Percentiles rank a stretch among this genome's conserved stretches.
Evolutionary conservation across 129 eudicot species (phyloP).

Genomic region (Arctium minus): DNA sequence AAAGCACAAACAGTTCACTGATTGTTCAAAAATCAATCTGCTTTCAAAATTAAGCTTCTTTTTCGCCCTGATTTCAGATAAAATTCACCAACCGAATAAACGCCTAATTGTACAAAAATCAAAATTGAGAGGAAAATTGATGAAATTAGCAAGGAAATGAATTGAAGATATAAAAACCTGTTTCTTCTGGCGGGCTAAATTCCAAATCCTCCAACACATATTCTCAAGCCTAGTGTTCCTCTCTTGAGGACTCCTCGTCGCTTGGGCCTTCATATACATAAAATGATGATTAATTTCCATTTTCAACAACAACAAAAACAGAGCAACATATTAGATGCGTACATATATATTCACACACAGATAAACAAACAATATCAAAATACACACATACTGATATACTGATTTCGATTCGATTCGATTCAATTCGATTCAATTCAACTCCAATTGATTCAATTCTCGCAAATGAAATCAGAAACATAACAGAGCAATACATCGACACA

Average conservation of each 20-base stretch:
- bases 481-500: not conserved
- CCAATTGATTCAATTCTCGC: slow-evolving; percentile 8
- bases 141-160: not conserved
- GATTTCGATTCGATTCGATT: not conserved
- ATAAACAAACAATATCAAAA: not conserved
- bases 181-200: slow-evolving; percentile 99
- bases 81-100: not conserved
- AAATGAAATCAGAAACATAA: not conserved
- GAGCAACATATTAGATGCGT: not conserved
- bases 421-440: not conserved
- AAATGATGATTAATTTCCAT: not conserved
- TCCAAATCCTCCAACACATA: slow-evolving; percentile 99
- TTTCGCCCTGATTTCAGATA: not conserved
- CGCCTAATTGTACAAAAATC: not conserved
- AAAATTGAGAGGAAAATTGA: not conserved
- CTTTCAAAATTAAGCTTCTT: slow-evolving; percentile 21
- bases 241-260: slow-evolving; percentile 98
- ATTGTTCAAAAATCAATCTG: slow-evolving; percentile 9
- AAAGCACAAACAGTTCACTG: slow-evolving; percentile 4
- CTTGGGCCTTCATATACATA: slow-evolving; percentile 68
- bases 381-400: not conserved
- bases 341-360: not conserved
- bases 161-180: slow-evolving; percentile 45
- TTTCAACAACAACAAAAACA: not conserved
- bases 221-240: slow-evolving; percentile 98